Conservation (phyloP, 495 filamentous ascomycete species). For the Xylaria flabelliformis region DNA sequence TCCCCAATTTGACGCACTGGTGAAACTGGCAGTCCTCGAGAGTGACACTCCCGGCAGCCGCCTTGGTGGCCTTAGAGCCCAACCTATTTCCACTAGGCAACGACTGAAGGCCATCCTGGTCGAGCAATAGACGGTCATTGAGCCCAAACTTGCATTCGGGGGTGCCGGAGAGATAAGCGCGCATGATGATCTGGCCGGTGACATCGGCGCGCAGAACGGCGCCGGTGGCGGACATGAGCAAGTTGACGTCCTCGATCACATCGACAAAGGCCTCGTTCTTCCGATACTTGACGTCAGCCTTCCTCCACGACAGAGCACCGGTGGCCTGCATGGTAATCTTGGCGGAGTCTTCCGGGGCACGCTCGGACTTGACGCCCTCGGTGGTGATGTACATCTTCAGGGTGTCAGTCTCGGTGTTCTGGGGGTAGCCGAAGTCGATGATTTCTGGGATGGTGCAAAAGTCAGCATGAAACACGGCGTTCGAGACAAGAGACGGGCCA, state of each 20-base stretch:
- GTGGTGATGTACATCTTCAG: constrained; percentile 99
- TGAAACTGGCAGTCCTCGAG: constrained; percentile 99
- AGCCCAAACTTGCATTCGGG: constrained; percentile 99
- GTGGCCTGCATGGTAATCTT: constrained; percentile 99
- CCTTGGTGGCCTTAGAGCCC: constrained; percentile 87
- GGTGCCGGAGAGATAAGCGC: constrained; percentile 94
- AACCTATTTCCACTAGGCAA: constrained; percentile 72
- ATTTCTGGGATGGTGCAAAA: constrained; percentile 69
- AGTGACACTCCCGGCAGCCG: constrained; percentile 93
- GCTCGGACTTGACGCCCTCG: constrained; percentile 96
- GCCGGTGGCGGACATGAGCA: constrained; percentile 95
- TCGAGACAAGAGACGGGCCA: constrained; percentile 29
- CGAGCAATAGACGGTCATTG: constrained; percentile 92
- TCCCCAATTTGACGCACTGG: constrained; percentile 97
- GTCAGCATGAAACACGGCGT: neutral
- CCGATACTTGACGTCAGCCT: constrained; percentile 96
- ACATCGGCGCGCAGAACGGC: constrained; percentile 97
- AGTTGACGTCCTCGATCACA: constrained; percentile 99
- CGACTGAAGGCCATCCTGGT: constrained; percentile 71
- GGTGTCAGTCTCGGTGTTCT: constrained; percentile 98
- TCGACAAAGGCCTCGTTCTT: constrained; percentile 99
- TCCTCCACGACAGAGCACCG: constrained; percentile 94
- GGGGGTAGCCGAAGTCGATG: constrained; percentile 98
- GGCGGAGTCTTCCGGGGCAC: constrained; percentile 89
- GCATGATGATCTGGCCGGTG: constrained; percentile 98